Percentiles rank a stretch among this genome's conserved stretches.
phyloP scores from a whole-genome alignment of 108 stramenopile genomes.

The Hondaea fermentalgiana region DNA sequence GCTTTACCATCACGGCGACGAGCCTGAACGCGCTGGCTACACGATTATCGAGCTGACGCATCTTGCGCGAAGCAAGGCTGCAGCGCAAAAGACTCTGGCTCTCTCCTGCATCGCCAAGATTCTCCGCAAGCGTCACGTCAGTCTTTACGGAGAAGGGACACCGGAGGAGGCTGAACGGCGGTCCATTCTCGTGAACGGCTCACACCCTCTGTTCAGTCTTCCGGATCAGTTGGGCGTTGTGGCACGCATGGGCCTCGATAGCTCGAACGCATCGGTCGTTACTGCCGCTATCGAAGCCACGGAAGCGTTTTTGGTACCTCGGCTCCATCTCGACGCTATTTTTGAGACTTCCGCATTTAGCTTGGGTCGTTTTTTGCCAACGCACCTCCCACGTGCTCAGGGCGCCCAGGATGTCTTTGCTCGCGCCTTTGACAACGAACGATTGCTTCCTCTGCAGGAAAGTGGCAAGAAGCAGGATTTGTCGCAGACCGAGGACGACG shows the following conservation, averaged over 20 bases:
- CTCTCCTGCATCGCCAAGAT: not conserved
- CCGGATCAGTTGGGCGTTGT: not conserved
- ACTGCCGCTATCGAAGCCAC: not conserved
- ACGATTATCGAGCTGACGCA: not conserved
- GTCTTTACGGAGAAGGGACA: not conserved
- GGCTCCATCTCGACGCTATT: not conserved
- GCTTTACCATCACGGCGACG: constrained; percentile 1
- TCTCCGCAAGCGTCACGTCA: not conserved
- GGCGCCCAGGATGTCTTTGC: not conserved
- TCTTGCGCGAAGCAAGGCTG: constrained; percentile 9
- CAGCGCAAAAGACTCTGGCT: not conserved
- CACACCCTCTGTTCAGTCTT: not conserved
- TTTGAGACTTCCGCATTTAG: not conserved
- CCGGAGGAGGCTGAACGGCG: not conserved
- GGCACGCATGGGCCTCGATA: not conserved
- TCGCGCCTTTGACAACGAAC: not conserved
- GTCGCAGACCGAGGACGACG: not conserved
- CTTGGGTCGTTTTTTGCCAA: not conserved
- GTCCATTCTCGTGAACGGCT: not conserved
- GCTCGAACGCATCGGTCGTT: not conserved
- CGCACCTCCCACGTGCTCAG: not conserved
- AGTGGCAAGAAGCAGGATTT: not conserved
- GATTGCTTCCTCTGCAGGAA: not conserved
- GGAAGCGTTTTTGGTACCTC: not conserved
- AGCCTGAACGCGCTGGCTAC: not conserved